Base-by-base conservation (phyloP, 768 basidiomycete species). In the Mrakia hoshinonis region DNA sequence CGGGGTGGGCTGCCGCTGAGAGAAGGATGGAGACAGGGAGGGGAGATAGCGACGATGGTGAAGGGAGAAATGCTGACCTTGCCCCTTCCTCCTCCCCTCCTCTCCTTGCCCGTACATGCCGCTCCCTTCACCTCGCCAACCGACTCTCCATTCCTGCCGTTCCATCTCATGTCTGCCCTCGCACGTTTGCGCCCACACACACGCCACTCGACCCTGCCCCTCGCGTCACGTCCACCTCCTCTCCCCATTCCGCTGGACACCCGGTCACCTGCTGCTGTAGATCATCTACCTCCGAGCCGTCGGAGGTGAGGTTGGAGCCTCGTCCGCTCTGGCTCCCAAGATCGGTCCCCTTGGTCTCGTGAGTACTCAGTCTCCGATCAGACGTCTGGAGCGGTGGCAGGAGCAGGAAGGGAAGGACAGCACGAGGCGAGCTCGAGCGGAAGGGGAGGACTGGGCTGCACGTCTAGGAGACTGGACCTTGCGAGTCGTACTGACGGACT, bases 331-430 rank as follows among this genome's bases (percentile, higher is more conserved):
- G 74, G 96, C 96, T 65, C 96, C 96, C 73, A 99, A 99, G 87
- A 97, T 99, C 81, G 96, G 96, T 87, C 96, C 96, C 83, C 88
- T 99, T 75, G 95, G 95, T 90, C 84, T 99, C 80, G 95, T 98
- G 80, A 78, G 93, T 82, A 3, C 39, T 58, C 49, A n/a, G 18
- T 49, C 20, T 13, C 7, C 38, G 20, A n/a, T 46, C 20, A 7
- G 34, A 9, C 29, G 26, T 12, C 13, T 22, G 58, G 36, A n/a
- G 22, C 31, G 26, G 20, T 7, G 6, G 58, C n/a, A n/a, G 58
- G 6, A 1, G 9, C 7, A 34, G 31, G 18, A 38, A 22, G 6
- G 38, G 58, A 46, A 24, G 55, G 48, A 60, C 69, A 26, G 13
- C 1, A n/a, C 31, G 11, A 29, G 34, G 58, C 5, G 20, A 10